Evolutionary conservation across 805 yeast genomes (phyloP).

Genomic region (Ogataea paradorogensis): DNA sequence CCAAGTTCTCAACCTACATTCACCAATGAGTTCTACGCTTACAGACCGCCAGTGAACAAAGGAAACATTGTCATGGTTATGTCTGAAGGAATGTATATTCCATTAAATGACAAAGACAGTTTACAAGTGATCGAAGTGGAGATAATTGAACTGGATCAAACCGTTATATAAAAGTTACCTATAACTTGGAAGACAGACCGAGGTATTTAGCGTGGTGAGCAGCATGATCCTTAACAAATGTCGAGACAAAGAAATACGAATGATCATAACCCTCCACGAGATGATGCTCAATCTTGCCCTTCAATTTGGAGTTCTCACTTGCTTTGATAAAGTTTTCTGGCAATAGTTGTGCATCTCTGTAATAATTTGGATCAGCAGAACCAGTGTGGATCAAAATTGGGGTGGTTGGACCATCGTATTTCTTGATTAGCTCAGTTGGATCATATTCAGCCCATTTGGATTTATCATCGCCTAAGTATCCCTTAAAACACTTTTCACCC

Average conservation of each 20-base stretch:
- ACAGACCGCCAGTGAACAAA: conserved; percentile 7
- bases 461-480: conserved; percentile 67
- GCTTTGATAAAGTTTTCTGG: conserved; percentile 71
- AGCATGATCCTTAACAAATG: conserved; percentile 81
- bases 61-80: conserved; percentile 16
- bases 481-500: conserved; percentile 83
- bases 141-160: not conserved
- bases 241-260: conserved; percentile 78
- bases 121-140: not conserved
- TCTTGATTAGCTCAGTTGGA: conserved; percentile 71
- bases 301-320: conserved; percentile 54
- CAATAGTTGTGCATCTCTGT: conserved; percentile 51
- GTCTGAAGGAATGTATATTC: not conserved
- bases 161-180: not conserved
- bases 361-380: conserved; percentile 68
- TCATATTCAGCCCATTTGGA: conserved; percentile 73
- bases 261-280: conserved; percentile 86
- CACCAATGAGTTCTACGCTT: not conserved
- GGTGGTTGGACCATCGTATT: conserved; percentile 48
- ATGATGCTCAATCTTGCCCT: conserved; percentile 56
- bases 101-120: not conserved
- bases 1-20: too few relatives aligned
- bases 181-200: conserved; percentile 29
- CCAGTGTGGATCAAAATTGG: conserved; percentile 85
- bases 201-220: conserved; percentile 71